Percentiles rank a stretch among this genome's conserved stretches.
These are phyloP conservation scores for Pseudopediastrum boryanum DNA, from an alignment of 139 green algal genomes.

Conservation along the genomic window DNA sequence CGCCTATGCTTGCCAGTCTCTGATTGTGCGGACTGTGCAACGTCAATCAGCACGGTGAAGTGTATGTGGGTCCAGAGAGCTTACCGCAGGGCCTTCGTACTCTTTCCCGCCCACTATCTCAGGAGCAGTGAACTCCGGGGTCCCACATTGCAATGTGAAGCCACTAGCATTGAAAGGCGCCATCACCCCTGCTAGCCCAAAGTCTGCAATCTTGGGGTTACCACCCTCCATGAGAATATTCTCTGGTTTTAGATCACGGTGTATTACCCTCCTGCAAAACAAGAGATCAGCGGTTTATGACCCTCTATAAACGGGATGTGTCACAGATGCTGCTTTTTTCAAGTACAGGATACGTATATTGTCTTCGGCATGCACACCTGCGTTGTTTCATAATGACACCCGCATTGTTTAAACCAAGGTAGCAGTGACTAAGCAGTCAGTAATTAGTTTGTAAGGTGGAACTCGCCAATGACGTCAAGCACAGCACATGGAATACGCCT, in stretches of 20 bases:
- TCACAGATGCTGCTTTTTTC: slow-evolving; percentile 6
- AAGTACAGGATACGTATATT: no score
- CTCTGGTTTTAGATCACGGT: slow-evolving; percentile 82
- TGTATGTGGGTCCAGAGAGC: no score
- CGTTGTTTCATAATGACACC: no score
- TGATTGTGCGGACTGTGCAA: no score
- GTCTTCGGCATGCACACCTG: no score
- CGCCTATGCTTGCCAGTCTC: no score
- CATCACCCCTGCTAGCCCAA: slow-evolving; percentile 71
- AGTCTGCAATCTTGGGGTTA: slow-evolving; percentile 66
- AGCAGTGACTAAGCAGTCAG: no score
- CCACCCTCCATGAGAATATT: slow-evolving; percentile 78
- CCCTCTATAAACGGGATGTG: neutral
- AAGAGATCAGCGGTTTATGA: neutral
- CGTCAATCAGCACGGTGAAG: no score
- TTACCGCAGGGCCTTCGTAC: slow-evolving; percentile 51
- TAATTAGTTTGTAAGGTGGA: no score
- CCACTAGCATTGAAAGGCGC: slow-evolving; percentile 50
- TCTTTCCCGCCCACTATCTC: slow-evolving; percentile 63
- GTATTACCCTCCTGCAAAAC: slow-evolving; percentile 59
- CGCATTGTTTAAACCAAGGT: no score
- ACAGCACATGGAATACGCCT: no score
- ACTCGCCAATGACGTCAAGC: no score
- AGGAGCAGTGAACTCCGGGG: slow-evolving; percentile 70
- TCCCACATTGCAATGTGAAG: slow-evolving; percentile 59